Conservation (phyloP, 176 grass and related monocot genomes). For the Bonia amplexicaulis region DNA sequence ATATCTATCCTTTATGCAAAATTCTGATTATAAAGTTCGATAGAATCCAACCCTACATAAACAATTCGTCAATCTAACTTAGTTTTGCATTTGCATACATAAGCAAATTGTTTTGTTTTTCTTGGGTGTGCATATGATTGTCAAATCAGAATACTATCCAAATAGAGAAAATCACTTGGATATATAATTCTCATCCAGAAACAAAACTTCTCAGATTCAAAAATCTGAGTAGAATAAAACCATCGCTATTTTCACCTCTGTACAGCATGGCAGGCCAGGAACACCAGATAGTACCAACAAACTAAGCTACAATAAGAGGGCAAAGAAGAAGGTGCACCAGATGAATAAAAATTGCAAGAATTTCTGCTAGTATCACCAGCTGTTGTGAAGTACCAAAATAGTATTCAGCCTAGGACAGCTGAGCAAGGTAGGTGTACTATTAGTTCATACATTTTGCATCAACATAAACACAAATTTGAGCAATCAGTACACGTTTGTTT, state of each 20-base stretch:
- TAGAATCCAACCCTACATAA: neutral
- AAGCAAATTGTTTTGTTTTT: neutral
- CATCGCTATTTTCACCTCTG: neutral
- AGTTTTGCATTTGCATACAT: neutral
- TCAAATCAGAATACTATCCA: neutral
- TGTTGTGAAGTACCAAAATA: neutral
- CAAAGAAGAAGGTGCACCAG: neutral
- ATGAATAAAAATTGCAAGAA: constrained; percentile 18
- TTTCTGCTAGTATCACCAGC: neutral
- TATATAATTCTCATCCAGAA: neutral
- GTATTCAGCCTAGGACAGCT: neutral
- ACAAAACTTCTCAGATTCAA: neutral
- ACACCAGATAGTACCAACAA: neutral
- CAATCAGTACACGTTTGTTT: constrained; percentile 18
- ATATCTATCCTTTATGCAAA: neutral
- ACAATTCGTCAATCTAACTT: neutral
- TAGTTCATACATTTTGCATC: constrained; percentile 25
- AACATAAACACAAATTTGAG: constrained; percentile 19
- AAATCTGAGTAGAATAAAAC: neutral
- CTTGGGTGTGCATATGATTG: neutral
- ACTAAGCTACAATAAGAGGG: neutral
- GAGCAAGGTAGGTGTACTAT: constrained; percentile 2
- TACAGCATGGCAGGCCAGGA: neutral
- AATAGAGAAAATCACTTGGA: neutral
- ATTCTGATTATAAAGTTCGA: neutral